These are phyloP conservation scores for Theileria parva DNA, from an alignment of 169 alveolate species.

Conservation along the genomic window DNA sequence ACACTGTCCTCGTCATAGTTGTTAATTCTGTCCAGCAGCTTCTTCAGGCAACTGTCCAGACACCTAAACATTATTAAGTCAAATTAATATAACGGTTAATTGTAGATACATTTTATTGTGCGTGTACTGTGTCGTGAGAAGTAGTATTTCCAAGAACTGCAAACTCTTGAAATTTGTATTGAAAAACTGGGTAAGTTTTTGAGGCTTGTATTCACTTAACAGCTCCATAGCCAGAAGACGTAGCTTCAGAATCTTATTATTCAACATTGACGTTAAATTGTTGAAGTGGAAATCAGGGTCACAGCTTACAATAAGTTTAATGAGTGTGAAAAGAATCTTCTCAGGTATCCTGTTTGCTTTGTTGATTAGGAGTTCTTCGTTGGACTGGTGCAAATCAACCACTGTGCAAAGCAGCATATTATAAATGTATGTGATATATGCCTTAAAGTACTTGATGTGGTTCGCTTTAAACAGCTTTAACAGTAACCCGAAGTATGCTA, in stretches of 20 bases:
- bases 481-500: background rate
- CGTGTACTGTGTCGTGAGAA: conserved; percentile 4
- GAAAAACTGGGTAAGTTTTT: background rate
- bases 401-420: background rate
- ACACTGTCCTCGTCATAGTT: background rate
- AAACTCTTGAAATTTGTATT: background rate
- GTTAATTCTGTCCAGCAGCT: background rate
- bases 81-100: background rate
- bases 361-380: background rate
- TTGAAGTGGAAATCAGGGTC: background rate
- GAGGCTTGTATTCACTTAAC: background rate
- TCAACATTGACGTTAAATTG: background rate
- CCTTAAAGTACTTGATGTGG: background rate
- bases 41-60: background rate
- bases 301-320: background rate
- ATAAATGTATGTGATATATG: background rate
- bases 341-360: conserved; percentile 1
- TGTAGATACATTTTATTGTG: background rate
- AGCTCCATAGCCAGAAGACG: background rate
- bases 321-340: background rate
- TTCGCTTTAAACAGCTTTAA: background rate
- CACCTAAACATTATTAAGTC: background rate
- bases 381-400: background rate
- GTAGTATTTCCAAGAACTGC: background rate
- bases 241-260: background rate